A percentile compares a stretch with the other conserved stretches of the same genome.
These are phyloP conservation scores for Backusella circina DNA, from an alignment of 192 early-diverging fungal genomes.

Conservation along the genomic window DNA sequence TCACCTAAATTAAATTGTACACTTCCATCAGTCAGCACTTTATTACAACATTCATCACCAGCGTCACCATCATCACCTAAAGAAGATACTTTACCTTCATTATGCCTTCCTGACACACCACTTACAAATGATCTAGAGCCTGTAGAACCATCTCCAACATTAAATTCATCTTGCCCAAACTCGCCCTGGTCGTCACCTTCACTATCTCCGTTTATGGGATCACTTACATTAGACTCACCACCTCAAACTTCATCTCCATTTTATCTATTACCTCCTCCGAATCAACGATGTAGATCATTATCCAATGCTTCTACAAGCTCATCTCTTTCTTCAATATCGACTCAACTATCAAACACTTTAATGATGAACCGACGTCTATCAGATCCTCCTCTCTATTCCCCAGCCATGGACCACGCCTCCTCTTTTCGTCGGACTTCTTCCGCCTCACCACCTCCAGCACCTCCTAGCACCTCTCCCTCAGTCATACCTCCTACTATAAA, in stretches of 20 bases:
- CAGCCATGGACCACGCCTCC: not conserved
- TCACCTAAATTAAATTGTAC: constrained; percentile 9
- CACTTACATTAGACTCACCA: not conserved
- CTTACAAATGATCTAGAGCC: not conserved
- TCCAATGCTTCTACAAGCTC: constrained; percentile 19
- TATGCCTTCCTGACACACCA: constrained; percentile 7
- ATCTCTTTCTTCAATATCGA: not conserved
- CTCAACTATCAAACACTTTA: not conserved
- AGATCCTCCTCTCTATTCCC: constrained; percentile 1
- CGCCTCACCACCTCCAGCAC: not conserved
- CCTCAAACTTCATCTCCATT: not conserved
- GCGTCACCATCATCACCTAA: not conserved
- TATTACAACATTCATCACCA: not conserved
- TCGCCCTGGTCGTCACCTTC: constrained; percentile 14
- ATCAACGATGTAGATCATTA: constrained; percentile 1
- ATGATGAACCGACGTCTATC: constrained; percentile 2
- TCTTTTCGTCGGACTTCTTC: constrained; percentile 5
- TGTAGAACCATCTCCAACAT: constrained; percentile 1
- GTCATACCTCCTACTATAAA: not conserved
- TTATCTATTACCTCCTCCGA: constrained; percentile 13
- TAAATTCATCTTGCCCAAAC: constrained; percentile 8
- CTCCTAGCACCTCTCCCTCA: not conserved
- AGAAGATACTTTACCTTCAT: constrained; percentile 1
- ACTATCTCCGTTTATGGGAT: constrained; percentile 9
- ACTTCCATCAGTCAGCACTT: constrained; percentile 17